A percentile compares a stretch with the other conserved stretches of the same genome.
These are phyloP conservation scores for Aethionema arabicum DNA, from an alignment of 345 rosid genomes.

Conservation along the genomic window DNA sequence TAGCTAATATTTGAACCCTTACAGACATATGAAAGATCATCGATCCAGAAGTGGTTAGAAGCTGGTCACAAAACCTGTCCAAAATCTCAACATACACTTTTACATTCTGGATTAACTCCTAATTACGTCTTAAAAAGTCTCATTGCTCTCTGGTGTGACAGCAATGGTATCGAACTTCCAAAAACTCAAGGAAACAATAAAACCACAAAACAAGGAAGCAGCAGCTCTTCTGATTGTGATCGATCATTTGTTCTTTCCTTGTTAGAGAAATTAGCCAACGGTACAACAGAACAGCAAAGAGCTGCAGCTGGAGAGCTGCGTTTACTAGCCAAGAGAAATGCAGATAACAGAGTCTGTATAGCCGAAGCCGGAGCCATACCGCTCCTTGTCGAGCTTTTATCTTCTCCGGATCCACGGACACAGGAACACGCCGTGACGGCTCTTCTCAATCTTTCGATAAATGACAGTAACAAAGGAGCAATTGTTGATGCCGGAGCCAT, in stretches of 20 bases:
- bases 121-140: conserved; percentile 92
- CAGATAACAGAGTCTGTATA: conserved; percentile 88
- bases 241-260: conserved; percentile 60
- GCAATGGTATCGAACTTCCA: conserved; percentile 87
- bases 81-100: conserved; percentile 90
- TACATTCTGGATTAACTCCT: conserved; percentile 84
- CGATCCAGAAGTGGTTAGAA: conserved; percentile 96
- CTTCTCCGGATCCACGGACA: conserved; percentile 75
- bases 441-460: conserved; percentile 93
- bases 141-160: conserved; percentile 94
- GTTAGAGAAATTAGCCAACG: conserved; percentile 62
- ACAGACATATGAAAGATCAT: conserved; percentile 95
- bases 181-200: conserved; percentile 65
- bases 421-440: conserved; percentile 99
- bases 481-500: conserved; percentile 96
- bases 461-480: conserved; percentile 82
- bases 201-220: conserved; percentile 53
- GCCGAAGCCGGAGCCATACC: conserved; percentile 98
- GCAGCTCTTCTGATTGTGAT: conserved; percentile 78
- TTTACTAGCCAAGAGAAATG: conserved; percentile 88
- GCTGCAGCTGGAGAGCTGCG: conserved; percentile 97
- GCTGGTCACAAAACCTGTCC: conserved; percentile 97
- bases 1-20: conserved; percentile 31
- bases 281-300: conserved; percentile 72
- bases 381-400: conserved; percentile 76